Evolutionary conservation across 2,329 filamentous ascomycete species (phyloP).

Genomic region (Diaporthe sp.): DNA sequence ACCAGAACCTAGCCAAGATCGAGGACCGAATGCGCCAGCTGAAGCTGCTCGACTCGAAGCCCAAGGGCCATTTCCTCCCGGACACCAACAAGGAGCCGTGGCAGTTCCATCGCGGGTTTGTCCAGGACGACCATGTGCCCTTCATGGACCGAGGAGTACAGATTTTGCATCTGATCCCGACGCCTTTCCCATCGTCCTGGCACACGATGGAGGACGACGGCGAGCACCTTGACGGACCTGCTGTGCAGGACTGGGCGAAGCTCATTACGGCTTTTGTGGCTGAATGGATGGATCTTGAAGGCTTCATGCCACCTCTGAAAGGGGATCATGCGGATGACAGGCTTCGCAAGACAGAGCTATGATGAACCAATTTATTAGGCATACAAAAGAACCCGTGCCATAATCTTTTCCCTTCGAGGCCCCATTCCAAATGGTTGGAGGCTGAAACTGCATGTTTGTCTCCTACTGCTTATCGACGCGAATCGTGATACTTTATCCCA

Average conservation of each 20-base stretch:
- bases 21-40: slow-evolving; percentile 81
- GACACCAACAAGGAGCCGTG: slow-evolving; percentile 55
- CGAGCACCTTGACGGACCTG: slow-evolving; percentile 78
- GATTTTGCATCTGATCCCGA: slow-evolving; percentile 81
- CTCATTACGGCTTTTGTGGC: slow-evolving; percentile 81
- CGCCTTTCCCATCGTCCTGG: slow-evolving; percentile 80
- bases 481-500: not conserved
- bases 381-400: too few relatives aligned
- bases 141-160: slow-evolving; percentile 83
- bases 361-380: not conserved
- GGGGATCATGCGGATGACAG: slow-evolving; percentile 9
- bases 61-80: slow-evolving; percentile 45
- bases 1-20: slow-evolving; percentile 79
- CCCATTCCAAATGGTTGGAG: not conserved
- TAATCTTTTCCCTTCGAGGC: too few relatives aligned
- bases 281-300: slow-evolving; percentile 78
- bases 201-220: slow-evolving; percentile 80
- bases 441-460: not conserved
- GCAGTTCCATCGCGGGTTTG: slow-evolving; percentile 54
- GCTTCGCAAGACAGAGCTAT: slow-evolving; percentile 37
- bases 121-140: slow-evolving; percentile 83
- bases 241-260: slow-evolving; percentile 82
- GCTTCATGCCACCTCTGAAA: slow-evolving; percentile 30
- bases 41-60: slow-evolving; percentile 72
- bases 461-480: not conserved